A percentile compares a stretch with the other conserved stretches of the same genome.
Evolutionary conservation across 1,284 basidiomycete species (phyloP).

Genomic region (Puccinia triticina): DNA sequence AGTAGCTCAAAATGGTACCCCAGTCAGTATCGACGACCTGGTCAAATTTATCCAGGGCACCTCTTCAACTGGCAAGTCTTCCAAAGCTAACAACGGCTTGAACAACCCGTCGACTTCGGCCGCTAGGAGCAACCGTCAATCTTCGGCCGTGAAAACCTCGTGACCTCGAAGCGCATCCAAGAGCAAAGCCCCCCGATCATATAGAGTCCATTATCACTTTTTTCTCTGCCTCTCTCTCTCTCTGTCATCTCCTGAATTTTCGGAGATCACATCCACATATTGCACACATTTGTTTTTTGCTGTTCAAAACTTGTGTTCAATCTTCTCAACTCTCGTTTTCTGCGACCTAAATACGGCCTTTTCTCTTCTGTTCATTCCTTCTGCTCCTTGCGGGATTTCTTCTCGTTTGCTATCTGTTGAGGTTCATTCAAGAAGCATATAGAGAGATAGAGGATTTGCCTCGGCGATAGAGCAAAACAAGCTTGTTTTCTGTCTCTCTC

Average conservation of each 20-base stretch:
- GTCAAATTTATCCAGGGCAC: conserved; percentile 49
- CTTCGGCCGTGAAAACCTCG: background rate
- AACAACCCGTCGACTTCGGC: background rate
- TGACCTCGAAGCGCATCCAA: background rate
- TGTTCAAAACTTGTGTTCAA: background rate
- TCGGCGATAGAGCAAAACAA: too few species aligned
- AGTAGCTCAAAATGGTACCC: background rate
- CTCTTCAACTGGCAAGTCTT: conserved; percentile 21
- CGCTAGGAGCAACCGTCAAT: background rate
- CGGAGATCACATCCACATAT: background rate
- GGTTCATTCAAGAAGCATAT: too few species aligned
- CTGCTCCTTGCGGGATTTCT: too few species aligned
- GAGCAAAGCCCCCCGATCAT: background rate
- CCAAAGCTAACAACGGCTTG: conserved; percentile 27
- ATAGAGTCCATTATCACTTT: background rate
- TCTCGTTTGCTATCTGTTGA: too few species aligned
- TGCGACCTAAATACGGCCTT: too few species aligned
- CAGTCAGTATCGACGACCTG: conserved; percentile 48
- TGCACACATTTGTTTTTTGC: background rate
- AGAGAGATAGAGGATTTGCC: too few species aligned
- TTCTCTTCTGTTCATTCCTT: too few species aligned
- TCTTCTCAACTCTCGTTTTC: too few species aligned
- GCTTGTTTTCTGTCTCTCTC: too few species aligned
- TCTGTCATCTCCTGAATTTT: background rate
- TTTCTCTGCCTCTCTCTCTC: background rate